A percentile compares a stretch with the other conserved stretches of the same genome.
Evolutionary conservation across 2,329 filamentous ascomycete genomes (phyloP).

Genomic region (Hypoxylon sp.): DNA sequence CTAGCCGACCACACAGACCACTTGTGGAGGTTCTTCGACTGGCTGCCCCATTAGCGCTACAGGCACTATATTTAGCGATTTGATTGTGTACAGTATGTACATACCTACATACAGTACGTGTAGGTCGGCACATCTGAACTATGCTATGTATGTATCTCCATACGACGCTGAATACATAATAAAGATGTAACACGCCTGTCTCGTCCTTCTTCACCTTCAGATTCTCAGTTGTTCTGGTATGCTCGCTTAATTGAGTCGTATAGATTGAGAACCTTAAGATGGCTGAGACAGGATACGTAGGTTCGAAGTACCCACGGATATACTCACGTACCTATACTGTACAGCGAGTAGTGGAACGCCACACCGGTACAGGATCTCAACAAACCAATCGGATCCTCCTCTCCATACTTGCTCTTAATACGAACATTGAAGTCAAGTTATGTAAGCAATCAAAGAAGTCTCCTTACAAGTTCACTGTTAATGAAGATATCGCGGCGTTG

Average conservation of each 20-base stretch:
- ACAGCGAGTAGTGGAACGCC: not conserved
- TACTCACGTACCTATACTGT: not conserved
- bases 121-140: no score
- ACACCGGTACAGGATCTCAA: not conserved
- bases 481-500: constrained; percentile 17
- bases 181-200: no score
- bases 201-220: not conserved
- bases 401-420: not conserved
- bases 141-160: not conserved
- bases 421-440: constrained; percentile 6
- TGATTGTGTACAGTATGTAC: no score
- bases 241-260: not conserved
- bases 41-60: constrained; percentile 24
- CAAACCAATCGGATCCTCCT: not conserved
- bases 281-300: not conserved
- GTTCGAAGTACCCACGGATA: not conserved
- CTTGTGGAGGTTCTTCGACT: not conserved
- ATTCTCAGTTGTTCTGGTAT: not conserved
- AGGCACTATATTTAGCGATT: constrained; percentile 35
- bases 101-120: no score
- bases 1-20: constrained; percentile 26
- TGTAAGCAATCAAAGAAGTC: not conserved
- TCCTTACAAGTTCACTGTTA: not conserved
- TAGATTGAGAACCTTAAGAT: no score
- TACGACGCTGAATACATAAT: no score